These are phyloP conservation scores for Alternaria alternata DNA, from an alignment of 2,329 filamentous ascomycete species.

Conservation along the genomic window DNA sequence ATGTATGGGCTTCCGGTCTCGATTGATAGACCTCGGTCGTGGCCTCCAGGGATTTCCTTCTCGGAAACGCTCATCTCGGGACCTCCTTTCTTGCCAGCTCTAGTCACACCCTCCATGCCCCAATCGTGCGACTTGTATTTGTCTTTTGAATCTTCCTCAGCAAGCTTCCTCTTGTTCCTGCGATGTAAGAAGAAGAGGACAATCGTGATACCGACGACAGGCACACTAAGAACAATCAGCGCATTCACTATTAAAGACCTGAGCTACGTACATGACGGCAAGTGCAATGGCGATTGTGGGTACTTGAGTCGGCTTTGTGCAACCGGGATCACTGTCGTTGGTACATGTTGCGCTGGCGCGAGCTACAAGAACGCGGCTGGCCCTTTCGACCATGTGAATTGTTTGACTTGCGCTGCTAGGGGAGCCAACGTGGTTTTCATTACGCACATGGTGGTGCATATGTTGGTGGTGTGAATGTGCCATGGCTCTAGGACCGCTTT, in stretches of 20 bases:
- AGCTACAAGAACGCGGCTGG: constrained; percentile 39
- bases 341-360: constrained; percentile 37
- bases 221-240: constrained; percentile 68
- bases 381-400: constrained; percentile 28
- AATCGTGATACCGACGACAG: constrained; percentile 70
- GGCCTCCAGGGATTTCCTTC: constrained; percentile 47
- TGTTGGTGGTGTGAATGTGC: constrained; percentile 42
- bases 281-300: constrained; percentile 46
- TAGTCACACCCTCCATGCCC: constrained; percentile 70
- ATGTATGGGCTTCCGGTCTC: constrained; percentile 85
- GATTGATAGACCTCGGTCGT: constrained; percentile 63
- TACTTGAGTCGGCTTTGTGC: constrained; percentile 46
- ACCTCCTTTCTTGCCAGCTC: constrained; percentile 41
- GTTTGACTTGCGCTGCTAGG: constrained; percentile 31
- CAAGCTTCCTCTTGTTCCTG: constrained; percentile 74
- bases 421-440: constrained; percentile 25
- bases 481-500: constrained; percentile 36
- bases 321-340: constrained; percentile 44
- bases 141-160: constrained; percentile 81
- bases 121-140: constrained; percentile 94
- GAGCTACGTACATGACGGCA: constrained; percentile 42
- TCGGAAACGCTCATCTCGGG: constrained; percentile 68
- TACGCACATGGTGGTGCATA: constrained; percentile 41
- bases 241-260: background rate
- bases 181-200: constrained; percentile 81